These are phyloP conservation scores for Lasiodiplodia sp. DNA, from an alignment of 2,329 filamentous ascomycete genomes.

Conservation along the genomic window DNA sequence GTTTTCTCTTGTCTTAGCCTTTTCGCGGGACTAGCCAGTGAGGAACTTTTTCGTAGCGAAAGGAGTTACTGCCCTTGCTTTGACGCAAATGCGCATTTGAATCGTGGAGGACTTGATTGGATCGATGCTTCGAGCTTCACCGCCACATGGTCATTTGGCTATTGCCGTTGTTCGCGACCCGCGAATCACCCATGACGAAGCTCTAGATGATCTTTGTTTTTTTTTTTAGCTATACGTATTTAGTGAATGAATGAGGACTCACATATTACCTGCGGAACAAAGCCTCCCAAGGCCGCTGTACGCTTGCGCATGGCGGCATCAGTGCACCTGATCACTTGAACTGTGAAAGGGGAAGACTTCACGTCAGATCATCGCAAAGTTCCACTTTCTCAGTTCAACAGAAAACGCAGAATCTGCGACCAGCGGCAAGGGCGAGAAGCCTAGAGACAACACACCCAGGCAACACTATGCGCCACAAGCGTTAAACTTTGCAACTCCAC, in stretches of 20 bases:
- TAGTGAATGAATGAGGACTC: no score
- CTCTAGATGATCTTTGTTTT: no score
- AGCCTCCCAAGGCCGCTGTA: no score
- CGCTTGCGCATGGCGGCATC: no score
- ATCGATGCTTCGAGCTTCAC: not conserved
- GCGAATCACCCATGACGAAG: not conserved
- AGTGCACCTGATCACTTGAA: no score
- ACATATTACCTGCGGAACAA: no score
- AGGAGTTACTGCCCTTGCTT: not conserved
- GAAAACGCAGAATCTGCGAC: not conserved
- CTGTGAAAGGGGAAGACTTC: no score
- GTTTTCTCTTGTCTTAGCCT: not conserved
- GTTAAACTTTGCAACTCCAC: not conserved
- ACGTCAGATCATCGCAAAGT: no score
- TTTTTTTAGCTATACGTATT: no score
- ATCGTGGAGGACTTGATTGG: not conserved
- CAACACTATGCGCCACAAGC: not conserved
- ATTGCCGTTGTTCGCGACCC: not conserved
- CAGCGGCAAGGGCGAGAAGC: not conserved
- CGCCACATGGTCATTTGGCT: not conserved
- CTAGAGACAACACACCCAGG: not conserved
- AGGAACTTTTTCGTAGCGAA: not conserved
- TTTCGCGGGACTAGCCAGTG: not conserved
- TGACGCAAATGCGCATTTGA: not conserved
- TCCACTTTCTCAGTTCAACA: not conserved